Conservation (phyloP, 768 basidiomycete species). For the Tricholoma sp. region DNA sequence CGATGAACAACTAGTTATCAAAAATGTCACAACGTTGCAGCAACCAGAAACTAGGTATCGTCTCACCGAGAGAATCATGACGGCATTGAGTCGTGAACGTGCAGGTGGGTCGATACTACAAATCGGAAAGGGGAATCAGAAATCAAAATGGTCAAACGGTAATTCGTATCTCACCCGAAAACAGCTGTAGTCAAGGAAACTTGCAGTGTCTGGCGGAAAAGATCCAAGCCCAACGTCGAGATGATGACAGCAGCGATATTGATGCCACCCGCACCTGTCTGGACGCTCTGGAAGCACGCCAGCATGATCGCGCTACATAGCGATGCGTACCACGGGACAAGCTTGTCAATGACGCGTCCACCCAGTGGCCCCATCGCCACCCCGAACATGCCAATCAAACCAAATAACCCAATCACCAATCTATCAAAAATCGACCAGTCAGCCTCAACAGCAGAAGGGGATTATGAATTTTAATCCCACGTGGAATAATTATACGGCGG, state of each 20-base stretch:
- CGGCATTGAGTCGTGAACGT: constrained; percentile 70
- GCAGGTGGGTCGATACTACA: constrained; percentile 41
- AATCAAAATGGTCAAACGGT: neutral
- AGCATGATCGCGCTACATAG: constrained; percentile 47
- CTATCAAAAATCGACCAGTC: constrained; percentile 16
- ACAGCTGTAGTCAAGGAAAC: constrained; percentile 60
- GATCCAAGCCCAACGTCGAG: constrained; percentile 65
- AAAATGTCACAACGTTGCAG: neutral
- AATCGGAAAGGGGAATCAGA: constrained; percentile 6
- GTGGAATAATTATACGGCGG: constrained; percentile 73
- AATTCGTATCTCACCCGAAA: constrained; percentile 35
- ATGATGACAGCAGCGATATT: constrained; percentile 68
- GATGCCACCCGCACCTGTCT: constrained; percentile 64
- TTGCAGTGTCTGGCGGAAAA: constrained; percentile 70
- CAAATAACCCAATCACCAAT: constrained; percentile 65
- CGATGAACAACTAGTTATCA: constrained; percentile 51
- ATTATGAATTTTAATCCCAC: constrained; percentile 29
- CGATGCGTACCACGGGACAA: constrained; percentile 76
- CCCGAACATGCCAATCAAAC: constrained; percentile 67
- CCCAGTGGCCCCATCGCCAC: constrained; percentile 65
- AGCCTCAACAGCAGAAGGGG: neutral
- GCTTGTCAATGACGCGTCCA: constrained; percentile 61
- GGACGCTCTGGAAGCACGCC: constrained; percentile 53
- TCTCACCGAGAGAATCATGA: constrained; percentile 60
- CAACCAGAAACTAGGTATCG: constrained; percentile 11